Evolutionary conservation across 1,284 basidiomycete genomes (phyloP).

Genomic region (Athelia psychrophila): DNA sequence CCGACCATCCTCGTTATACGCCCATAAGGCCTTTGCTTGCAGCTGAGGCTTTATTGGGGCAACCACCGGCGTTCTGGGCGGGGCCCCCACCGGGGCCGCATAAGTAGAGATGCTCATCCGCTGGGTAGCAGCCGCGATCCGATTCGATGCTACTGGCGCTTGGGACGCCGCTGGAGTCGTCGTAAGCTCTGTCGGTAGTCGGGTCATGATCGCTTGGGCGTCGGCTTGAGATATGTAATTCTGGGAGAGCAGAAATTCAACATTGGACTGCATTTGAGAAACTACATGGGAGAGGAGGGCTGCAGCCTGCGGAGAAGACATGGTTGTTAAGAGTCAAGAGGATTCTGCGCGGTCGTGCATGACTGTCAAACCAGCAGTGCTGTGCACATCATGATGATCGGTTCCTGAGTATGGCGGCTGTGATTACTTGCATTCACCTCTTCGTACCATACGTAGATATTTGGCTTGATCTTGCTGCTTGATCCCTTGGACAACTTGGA

Average conservation of each 20-base stretch:
- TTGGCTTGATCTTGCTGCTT: too few relatives aligned
- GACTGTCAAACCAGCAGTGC: too few relatives aligned
- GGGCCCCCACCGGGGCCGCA: conserved; percentile 14
- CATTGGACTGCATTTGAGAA: conserved; percentile 59
- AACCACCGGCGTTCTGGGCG: conserved; percentile 25
- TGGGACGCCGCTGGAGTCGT: conserved; percentile 10
- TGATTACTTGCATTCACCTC: too few relatives aligned
- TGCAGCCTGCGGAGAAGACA: conserved; percentile 7
- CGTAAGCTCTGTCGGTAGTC: conserved; percentile 33
- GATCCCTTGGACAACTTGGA: too few relatives aligned
- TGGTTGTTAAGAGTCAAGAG: neutral
- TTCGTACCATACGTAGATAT: too few relatives aligned
- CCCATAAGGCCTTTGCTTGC: conserved; percentile 58
- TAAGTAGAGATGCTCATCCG: conserved; percentile 13
- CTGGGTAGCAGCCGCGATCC: conserved; percentile 14
- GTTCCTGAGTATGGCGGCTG: too few relatives aligned
- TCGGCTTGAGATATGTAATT: conserved; percentile 53
- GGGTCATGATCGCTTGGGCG: conserved; percentile 47
- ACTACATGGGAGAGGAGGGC: conserved; percentile 54
- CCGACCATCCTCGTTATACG: conserved; percentile 57
- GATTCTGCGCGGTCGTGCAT: too few relatives aligned
- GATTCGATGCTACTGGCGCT: conserved; percentile 1
- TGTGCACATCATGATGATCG: too few relatives aligned
- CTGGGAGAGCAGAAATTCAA: conserved; percentile 59
- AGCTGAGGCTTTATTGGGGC: conserved; percentile 21